phyloP scores from a whole-genome alignment of 352 stramenopile genomes.

The Globisporangium heterothallicum region DNA sequence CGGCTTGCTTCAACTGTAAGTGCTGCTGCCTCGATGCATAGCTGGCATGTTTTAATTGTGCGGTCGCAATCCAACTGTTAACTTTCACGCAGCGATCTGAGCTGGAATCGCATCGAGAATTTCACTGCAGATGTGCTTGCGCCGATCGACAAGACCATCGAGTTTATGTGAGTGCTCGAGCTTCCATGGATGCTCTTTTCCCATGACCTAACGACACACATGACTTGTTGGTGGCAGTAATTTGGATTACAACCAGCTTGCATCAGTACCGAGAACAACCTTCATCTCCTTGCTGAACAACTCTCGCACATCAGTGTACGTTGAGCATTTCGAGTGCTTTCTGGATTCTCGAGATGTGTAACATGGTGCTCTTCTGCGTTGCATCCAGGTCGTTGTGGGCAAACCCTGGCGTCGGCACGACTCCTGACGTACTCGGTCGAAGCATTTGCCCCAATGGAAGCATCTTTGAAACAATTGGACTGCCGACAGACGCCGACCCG shows the following conservation, averaged over 20 bases:
- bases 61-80: not conserved
- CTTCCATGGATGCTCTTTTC: not conserved
- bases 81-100: conserved; percentile 32
- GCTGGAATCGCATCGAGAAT: conserved; percentile 49
- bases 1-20: conserved; percentile 39
- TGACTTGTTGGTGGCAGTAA: conserved; percentile 17
- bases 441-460: conserved; percentile 50
- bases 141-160: conserved; percentile 37
- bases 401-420: conserved; percentile 50
- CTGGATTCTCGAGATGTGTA: not conserved
- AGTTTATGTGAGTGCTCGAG: conserved; percentile 36
- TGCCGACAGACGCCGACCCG: conserved; percentile 13
- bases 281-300: conserved; percentile 41
- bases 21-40: conserved; percentile 5
- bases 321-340: too few relatives aligned
- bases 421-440: conserved; percentile 23
- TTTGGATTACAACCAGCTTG: conserved; percentile 56
- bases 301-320: conserved; percentile 42
- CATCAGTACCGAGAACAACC: conserved; percentile 46
- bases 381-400: conserved; percentile 30
- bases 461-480: conserved; percentile 34
- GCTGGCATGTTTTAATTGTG: too few relatives aligned
- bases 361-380: not conserved
- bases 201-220: not conserved
- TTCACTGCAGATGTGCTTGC: conserved; percentile 48